Percentiles rank a stretch among this genome's conserved stretches.
These are phyloP conservation scores for Urochloa ruziziensis DNA, from an alignment of 176 grass and related monocot species.

Conservation along the genomic window DNA sequence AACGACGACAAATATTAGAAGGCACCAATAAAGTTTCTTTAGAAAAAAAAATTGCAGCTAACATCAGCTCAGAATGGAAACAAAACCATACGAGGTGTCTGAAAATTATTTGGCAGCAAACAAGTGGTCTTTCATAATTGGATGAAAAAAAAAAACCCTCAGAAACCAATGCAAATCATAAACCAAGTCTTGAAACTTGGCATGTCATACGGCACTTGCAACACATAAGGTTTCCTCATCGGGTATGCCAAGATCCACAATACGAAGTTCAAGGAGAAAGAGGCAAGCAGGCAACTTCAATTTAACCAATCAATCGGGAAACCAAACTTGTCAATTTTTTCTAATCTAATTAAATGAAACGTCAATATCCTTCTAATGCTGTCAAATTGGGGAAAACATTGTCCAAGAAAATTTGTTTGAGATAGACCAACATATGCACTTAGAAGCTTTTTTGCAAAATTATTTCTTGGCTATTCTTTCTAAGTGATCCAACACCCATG, in stretches of 20 bases:
- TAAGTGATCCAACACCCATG: no score
- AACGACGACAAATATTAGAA: not conserved
- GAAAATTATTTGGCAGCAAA: conserved; percentile 5
- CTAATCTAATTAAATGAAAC: no score
- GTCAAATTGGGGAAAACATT: no score
- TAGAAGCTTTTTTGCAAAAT: no score
- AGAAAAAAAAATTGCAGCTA: not conserved
- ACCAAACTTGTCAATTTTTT: not conserved
- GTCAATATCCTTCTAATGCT: no score
- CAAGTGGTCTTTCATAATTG: no score
- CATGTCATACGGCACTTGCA: conserved; percentile 21
- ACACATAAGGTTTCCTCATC: conserved; percentile 9
- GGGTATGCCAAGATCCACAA: not conserved
- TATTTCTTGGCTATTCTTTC: no score
- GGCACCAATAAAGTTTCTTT: not conserved
- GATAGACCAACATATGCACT: no score
- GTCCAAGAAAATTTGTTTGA: no score
- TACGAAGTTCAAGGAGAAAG: not conserved
- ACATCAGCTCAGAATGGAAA: not conserved
- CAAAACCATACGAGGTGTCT: not conserved
- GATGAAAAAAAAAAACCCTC: not conserved
- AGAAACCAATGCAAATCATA: conserved; percentile 11
- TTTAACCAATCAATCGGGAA: not conserved
- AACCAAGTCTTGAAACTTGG: not conserved
- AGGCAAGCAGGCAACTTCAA: not conserved